A percentile compares a stretch with the other conserved stretches of the same genome.
Evolutionary conservation across 805 yeast genomes (phyloP).

Genomic region (Candida xyloterini): DNA sequence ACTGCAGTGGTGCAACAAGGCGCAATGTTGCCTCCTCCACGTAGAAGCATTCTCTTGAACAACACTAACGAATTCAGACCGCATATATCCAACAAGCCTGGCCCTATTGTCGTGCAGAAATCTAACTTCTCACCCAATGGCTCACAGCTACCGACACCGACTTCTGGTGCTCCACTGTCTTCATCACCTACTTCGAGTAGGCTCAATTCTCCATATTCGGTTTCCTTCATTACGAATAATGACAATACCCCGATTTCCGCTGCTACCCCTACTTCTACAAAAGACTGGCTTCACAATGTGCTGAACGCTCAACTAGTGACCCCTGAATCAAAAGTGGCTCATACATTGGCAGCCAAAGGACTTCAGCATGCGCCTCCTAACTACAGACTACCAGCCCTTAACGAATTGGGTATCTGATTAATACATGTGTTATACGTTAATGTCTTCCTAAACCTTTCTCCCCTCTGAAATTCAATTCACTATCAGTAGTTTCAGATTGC

Average conservation of each 20-base stretch:
- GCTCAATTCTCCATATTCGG: slow-evolving; percentile 19
- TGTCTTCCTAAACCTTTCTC: not conserved
- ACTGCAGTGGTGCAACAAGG: slow-evolving; percentile 24
- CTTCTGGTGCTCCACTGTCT: slow-evolving; percentile 15
- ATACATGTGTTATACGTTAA: slow-evolving; percentile 6
- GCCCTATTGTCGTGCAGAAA: slow-evolving; percentile 29
- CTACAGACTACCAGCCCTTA: slow-evolving; percentile 24
- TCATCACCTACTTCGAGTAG: slow-evolving; percentile 14
- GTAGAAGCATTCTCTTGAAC: slow-evolving; percentile 18
- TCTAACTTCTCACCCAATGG: slow-evolving; percentile 18
- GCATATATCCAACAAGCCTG: slow-evolving; percentile 28
- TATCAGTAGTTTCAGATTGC: no score
- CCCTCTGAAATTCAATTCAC: not conserved
- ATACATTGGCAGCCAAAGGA: slow-evolving; percentile 6
- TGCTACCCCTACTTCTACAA: slow-evolving; percentile 12
- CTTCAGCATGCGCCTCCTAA: slow-evolving; percentile 4
- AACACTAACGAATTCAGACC: slow-evolving; percentile 29
- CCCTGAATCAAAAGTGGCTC: slow-evolving; percentile 10
- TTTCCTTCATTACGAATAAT: slow-evolving; percentile 17
- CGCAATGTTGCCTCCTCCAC: slow-evolving; percentile 32
- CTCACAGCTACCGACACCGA: slow-evolving; percentile 22
- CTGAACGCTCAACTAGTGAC: slow-evolving; percentile 12
- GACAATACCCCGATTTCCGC: slow-evolving; percentile 10
- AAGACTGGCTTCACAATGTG: slow-evolving; percentile 22
- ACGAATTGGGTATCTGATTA: slow-evolving; percentile 22